Conservation (phyloP, 306 rosid genomes). For the Benincasa hispida region DNA sequence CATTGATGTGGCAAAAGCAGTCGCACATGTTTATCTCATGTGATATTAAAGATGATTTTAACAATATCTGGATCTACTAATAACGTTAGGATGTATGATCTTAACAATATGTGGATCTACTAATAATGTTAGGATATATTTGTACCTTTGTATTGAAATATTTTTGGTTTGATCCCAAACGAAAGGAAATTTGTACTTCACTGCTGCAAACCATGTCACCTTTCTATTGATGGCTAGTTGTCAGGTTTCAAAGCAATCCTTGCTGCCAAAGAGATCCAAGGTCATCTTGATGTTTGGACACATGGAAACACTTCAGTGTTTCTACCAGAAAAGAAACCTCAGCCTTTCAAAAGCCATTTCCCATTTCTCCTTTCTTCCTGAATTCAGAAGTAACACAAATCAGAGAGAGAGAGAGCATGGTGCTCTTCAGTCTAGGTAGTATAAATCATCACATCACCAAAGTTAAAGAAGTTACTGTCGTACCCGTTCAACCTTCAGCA, state of each 20-base stretch:
- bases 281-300: background rate
- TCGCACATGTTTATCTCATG: background rate
- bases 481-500: constrained; percentile 67
- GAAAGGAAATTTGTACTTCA: background rate
- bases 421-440: background rate
- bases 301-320: background rate
- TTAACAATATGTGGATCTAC: background rate
- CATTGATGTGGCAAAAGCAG: background rate
- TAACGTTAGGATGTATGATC: background rate
- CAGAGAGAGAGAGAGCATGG: background rate
- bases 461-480: constrained; percentile 6
- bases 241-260: background rate
- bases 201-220: background rate
- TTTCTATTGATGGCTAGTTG: background rate
- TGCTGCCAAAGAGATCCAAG: background rate
- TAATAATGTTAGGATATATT: background rate
- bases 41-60: background rate
- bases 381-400: constrained; percentile 10
- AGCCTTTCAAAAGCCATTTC: constrained; percentile 22
- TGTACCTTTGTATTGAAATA: background rate
- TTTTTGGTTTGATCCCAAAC: background rate
- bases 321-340: background rate
- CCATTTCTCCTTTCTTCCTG: constrained; percentile 55
- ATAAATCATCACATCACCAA: background rate
- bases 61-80: background rate